Base-by-base conservation (phyloP, 371 early-diverging fungal species). In the Rhizopus stolonifer region DNA sequence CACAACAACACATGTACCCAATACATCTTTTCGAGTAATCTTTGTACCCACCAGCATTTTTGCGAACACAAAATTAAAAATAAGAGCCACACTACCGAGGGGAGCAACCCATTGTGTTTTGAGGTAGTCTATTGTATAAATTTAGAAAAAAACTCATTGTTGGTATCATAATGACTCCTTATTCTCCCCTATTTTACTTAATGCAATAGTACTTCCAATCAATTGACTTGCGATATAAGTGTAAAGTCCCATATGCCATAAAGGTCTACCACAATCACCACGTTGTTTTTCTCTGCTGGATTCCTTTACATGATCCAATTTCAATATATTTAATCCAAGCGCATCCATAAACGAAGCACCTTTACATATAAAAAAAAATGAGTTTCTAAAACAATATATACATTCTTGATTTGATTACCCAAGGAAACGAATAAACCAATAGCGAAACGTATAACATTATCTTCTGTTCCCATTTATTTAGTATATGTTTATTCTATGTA, bases 21-120 rank as follows among this genome's bases (percentile, higher is more conserved):
- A 61, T 14, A 85, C 79, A 60, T 87, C 88, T 55, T 77, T 70
- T 15, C 73, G 64, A n/a, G 83, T 82, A 34, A 87, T 87, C 26
- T 73, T 75, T 6, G 85, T 85, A 29, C 82, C 82, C 9, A 87
- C 88, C 25, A 87, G 67, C 38, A 83, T 70, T 65, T 82, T 80
- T 32, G 88, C 88, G 65, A 87, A 84, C 14, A 87, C 54, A 61
- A 85, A 85, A 61, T 87, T 87, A 62, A 84, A 85, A 51, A 87
- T 84, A 23, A 87, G 67, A 6, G 88, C 83, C 18, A 82, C 77
- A 42, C 85, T 80, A n/a, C 85, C 84, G 29, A 87, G 61, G 22
- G 88, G 85, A 32, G 88, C 88, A 23, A 85, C 86, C 86, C 85
- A 84, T 70, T 85, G 85, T n/a, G 86, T 82, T 56, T 85, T 84